A percentile compares a stretch with the other conserved stretches of the same genome.
These are phyloP conservation scores for Mariannaea elegans DNA, from an alignment of 2,329 filamentous ascomycete species.

Conservation along the genomic window DNA sequence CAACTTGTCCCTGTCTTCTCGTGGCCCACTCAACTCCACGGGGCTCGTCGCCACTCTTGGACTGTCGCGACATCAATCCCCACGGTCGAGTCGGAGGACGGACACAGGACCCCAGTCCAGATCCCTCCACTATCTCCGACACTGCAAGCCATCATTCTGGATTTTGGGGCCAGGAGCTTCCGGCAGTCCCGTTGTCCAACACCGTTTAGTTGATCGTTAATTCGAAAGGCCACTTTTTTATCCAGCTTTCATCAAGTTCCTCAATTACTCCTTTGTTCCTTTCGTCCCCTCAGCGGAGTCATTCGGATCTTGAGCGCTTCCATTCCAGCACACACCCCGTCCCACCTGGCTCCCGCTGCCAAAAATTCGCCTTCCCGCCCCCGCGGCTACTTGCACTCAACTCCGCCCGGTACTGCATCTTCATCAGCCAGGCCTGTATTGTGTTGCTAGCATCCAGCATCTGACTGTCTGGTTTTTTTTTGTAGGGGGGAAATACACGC, in stretches of 20 bases:
- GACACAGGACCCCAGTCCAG: conserved; percentile 30
- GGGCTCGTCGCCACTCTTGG: conserved; percentile 11
- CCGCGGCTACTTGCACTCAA: background rate
- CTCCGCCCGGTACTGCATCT: conserved; percentile 8
- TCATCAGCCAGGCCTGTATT: background rate
- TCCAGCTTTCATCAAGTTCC: background rate
- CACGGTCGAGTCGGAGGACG: conserved; percentile 24
- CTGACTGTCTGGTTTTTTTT: background rate
- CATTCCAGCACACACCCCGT: conserved; percentile 12
- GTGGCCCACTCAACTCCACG: conserved; percentile 21
- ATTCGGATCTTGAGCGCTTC: conserved; percentile 1
- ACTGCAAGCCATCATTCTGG: conserved; percentile 26
- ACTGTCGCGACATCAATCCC: conserved; percentile 17
- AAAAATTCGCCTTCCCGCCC: conserved; percentile 3
- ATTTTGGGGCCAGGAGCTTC: conserved; percentile 34
- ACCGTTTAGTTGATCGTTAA: conserved; percentile 5
- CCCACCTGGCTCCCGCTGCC: conserved; percentile 17
- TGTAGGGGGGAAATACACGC: no score
- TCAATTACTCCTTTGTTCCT: background rate
- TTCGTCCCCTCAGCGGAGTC: conserved; percentile 1
- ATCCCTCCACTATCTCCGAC: conserved; percentile 37
- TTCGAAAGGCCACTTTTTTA: conserved; percentile 14
- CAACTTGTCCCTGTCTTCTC: conserved; percentile 14
- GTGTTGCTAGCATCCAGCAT: background rate
- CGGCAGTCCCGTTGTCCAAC: conserved; percentile 27